These are phyloP conservation scores for Debaryomycetaceae sp. DNA, from an alignment of 1,139 yeast species.

Conservation along the genomic window DNA sequence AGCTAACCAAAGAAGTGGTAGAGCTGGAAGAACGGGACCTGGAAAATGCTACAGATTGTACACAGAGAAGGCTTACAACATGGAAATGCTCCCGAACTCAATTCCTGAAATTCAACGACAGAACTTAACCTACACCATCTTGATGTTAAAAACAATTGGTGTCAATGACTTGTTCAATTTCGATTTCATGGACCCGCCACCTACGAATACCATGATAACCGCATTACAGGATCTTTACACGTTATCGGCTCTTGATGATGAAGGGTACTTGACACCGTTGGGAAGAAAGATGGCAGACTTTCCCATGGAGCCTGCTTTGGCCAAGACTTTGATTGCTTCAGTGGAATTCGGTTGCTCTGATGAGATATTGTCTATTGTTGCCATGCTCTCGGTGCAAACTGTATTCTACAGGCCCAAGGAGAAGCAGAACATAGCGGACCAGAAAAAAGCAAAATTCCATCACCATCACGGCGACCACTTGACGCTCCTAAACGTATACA, in stretches of 20 bases:
- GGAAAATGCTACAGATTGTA: constrained; percentile 76
- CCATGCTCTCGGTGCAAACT: constrained; percentile 88
- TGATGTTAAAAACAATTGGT: constrained; percentile 95
- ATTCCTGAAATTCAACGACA: constrained; percentile 93
- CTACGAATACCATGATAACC: constrained; percentile 64
- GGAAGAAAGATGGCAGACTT: constrained; percentile 89
- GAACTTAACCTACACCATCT: constrained; percentile 77
- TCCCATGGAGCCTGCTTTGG: constrained; percentile 92
- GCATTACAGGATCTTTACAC: constrained; percentile 85
- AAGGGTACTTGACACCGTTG: constrained; percentile 66
- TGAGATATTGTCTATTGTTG: constrained; percentile 79
- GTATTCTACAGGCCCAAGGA: constrained; percentile 84
- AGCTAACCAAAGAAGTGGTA: constrained; percentile 77
- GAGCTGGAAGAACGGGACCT: constrained; percentile 88
- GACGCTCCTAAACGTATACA: constrained; percentile 77
- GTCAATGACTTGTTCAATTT: constrained; percentile 74
- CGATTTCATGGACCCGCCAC: constrained; percentile 96
- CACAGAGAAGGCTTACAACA: constrained; percentile 62
- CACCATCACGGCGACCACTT: constrained; percentile 85
- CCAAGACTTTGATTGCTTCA: constrained; percentile 76
- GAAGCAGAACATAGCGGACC: constrained; percentile 71
- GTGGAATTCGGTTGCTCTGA: constrained; percentile 75
- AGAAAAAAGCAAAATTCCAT: constrained; percentile 67
- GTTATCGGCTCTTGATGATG: constrained; percentile 76
- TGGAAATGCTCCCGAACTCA: constrained; percentile 81